Conservation (phyloP, 495 filamentous ascomycete species). For the Letharia columbiana region DNA sequence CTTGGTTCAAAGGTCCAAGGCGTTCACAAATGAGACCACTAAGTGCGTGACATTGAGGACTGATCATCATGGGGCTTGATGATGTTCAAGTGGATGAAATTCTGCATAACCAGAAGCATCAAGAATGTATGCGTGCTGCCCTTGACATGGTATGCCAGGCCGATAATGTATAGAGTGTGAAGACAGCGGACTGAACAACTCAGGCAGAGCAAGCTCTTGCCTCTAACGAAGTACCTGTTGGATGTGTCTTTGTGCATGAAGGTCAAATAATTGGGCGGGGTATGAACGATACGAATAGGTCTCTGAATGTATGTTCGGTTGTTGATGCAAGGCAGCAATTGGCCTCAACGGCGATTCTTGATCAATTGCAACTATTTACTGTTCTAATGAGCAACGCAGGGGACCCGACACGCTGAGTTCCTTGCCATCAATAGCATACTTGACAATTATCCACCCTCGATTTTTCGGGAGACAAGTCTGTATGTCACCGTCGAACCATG, state of each 20-base stretch:
- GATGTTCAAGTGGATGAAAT: background rate
- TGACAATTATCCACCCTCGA: constrained; percentile 43
- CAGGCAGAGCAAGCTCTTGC: constrained; percentile 73
- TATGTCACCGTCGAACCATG: constrained; percentile 98
- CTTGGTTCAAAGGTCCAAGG: background rate
- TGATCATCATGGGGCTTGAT: background rate
- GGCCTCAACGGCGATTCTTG: background rate
- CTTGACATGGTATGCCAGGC: constrained; percentile 12
- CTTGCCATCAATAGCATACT: constrained; percentile 66
- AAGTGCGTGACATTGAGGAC: constrained; percentile 48
- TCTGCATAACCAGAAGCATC: background rate
- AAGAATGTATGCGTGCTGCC: constrained; percentile 19
- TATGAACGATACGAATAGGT: constrained; percentile 94
- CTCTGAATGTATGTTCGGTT: constrained; percentile 48
- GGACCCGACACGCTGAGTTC: constrained; percentile 91
- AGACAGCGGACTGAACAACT: background rate
- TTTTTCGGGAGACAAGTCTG: constrained; percentile 64
- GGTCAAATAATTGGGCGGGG: constrained; percentile 69
- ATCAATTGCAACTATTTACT: background rate
- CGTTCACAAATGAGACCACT: background rate
- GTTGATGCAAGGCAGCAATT: background rate
- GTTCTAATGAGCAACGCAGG: constrained; percentile 40
- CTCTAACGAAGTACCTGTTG: constrained; percentile 86
- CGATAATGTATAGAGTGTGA: background rate
- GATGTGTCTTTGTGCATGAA: constrained; percentile 80